Base-by-base conservation (phyloP, 345 rosid species). In the Leavenworthia alabamica region DNA sequence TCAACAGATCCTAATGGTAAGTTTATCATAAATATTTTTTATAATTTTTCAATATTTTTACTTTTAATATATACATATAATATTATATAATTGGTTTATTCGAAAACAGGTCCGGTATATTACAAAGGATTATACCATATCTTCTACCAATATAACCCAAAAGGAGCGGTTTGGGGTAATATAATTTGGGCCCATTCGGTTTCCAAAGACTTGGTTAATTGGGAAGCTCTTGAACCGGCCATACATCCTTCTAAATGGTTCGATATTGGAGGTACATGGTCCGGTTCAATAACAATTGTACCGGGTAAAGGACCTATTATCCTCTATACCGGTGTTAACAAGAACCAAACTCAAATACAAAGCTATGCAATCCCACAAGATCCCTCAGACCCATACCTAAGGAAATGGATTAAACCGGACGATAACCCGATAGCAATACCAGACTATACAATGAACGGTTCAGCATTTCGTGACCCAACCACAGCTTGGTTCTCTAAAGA, bases 131-230 rank as follows among this genome's bases (percentile, higher is more conserved):
- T 78, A 0, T 93, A 93, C 69, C 99, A 89, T 57, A 68, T 93
- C 0, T 93, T 93, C 78, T 93, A 89, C 57, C 99, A 93, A 36
- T 92, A 89, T 60, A 92, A 89, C 46, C 88, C 99, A 23, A 74
- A 83, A 47, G 87, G 96, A 7, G 81, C 96, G 1, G 96, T 89
- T 1, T 93, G 97, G 97, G 99, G 97, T n/a, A 83, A 89, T 71
- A 87, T 89, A 5, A 81, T 93, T 0, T 93, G 99, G 99, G 99
- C 90, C 4, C 99, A 93, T 65, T 93, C 97, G 0, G 88, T 93
- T 1, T 93, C 99, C 0, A 83, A 50, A 57, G 97, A 93, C 66
- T 66, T 93, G 68, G 67, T 93, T 50, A 89, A 84, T 29, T 93
- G 97, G 99, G 33, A 60, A 46, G 67, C 88, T 4, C 81, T 93